Evolutionary conservation across 78 protist genomes (phyloP).

Genomic region (Planoprotostelium fungivorum): DNA sequence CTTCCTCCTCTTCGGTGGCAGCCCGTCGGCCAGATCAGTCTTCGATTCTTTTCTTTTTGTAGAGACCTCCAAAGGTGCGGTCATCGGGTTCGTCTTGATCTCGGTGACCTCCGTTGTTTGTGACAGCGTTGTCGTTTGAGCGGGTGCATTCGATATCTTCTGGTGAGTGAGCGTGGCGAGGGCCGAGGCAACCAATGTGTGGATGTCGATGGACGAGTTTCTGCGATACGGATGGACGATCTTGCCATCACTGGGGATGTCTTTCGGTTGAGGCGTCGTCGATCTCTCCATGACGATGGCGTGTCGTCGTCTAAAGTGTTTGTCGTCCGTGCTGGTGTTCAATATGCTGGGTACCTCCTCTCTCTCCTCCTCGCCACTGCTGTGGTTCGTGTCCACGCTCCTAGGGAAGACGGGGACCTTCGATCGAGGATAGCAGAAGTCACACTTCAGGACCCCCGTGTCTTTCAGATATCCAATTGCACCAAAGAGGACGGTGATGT

Average conservation of each 20-base stretch:
- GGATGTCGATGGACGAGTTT: neutral
- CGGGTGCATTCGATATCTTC: neutral
- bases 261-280: neutral
- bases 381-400: neutral
- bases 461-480: slow-evolving; percentile 54
- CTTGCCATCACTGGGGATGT: neutral
- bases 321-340: no score
- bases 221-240: neutral
- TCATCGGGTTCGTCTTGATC: no score
- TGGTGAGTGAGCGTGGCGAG: neutral
- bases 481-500: slow-evolving; percentile 46
- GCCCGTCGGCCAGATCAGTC: no score
- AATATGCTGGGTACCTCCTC: no score
- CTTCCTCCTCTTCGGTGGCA: neutral
- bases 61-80: no score
- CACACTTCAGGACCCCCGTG: slow-evolving; percentile 15
- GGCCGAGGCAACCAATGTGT: neutral
- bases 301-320: no score
- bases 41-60: no score
- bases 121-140: neutral
- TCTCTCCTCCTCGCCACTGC: no score
- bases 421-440: slow-evolving; percentile 12
- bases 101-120: no score
- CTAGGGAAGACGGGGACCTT: slow-evolving; percentile 22
- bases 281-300: no score